A percentile compares a stretch with the other conserved stretches of the same genome.
Evolutionary conservation across 139 green algal species (phyloP).

Genomic region (Micromonas commoda): DNA sequence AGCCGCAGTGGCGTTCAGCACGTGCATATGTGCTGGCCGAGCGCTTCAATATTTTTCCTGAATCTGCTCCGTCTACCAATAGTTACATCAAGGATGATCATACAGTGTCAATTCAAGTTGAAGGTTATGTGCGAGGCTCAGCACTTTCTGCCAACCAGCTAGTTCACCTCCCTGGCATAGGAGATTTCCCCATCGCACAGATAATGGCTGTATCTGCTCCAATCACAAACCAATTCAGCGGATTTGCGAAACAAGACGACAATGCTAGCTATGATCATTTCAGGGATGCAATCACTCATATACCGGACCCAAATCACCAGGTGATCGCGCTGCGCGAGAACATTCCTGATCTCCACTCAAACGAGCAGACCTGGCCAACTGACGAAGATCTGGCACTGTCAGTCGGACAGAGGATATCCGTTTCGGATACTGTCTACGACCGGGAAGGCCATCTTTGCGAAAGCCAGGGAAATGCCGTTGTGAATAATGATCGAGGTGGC

Average conservation of each 20-base stretch:
- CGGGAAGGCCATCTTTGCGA: background rate
- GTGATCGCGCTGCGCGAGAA: background rate
- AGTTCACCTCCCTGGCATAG: slow-evolving; percentile 1
- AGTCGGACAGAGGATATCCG: background rate
- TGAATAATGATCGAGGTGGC: background rate
- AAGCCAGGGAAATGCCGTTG: background rate
- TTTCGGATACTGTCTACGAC: background rate
- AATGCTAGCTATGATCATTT: background rate
- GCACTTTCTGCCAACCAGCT: background rate
- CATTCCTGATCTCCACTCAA: background rate
- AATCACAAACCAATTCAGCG: background rate
- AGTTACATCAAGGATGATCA: background rate
- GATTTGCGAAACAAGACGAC: background rate
- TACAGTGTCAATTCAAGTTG: background rate
- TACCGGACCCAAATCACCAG: background rate
- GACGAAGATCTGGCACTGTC: background rate
- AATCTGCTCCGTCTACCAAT: no score
- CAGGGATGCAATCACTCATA: background rate
- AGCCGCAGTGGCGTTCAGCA: background rate
- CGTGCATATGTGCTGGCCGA: slow-evolving; percentile 14
- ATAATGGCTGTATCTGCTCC: background rate
- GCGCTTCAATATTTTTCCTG: background rate
- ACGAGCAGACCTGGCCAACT: background rate
- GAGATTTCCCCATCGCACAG: slow-evolving; percentile 8
- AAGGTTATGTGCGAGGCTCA: slow-evolving; percentile 14